phyloP scores from a whole-genome alignment of 139 green algal species.

The Mesostigma viride region DNA sequence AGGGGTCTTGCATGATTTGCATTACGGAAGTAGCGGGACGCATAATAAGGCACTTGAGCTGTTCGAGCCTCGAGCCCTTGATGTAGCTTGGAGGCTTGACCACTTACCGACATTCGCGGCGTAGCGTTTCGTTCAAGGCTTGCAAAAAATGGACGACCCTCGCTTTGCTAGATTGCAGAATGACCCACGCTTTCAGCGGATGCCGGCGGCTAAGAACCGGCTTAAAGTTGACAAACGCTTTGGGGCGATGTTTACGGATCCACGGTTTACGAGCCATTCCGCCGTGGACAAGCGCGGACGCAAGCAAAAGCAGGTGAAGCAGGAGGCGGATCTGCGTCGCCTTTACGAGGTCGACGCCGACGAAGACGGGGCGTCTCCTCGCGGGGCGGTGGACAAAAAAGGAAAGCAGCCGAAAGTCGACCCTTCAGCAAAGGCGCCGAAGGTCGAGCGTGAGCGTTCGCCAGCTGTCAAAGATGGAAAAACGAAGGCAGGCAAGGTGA shows the following conservation, averaged over 20 bases:
- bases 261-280: constrained; percentile 38
- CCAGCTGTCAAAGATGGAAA: not conserved
- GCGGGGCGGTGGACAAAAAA: no score
- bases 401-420: no score
- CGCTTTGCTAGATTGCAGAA: constrained; percentile 65
- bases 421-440: constrained; percentile 10
- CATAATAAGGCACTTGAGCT: no score
- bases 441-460: not conserved
- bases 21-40: no score
- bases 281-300: constrained; percentile 72
- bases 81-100: no score
- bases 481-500: not conserved
- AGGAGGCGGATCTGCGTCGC: constrained; percentile 43
- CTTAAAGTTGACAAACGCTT: constrained; percentile 81
- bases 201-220: constrained; percentile 54
- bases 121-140: no score
- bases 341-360: constrained; percentile 55
- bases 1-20: no score
- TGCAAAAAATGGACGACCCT: constrained; percentile 42
- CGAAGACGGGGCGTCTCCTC: not conserved
- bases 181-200: constrained; percentile 74
- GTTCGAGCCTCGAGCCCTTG: no score
- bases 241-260: constrained; percentile 74
- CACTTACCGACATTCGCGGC: no score
- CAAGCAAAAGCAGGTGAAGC: constrained; percentile 8